A percentile compares a stretch with the other conserved stretches of the same genome.
These are phyloP conservation scores for Fusarium citri DNA, from an alignment of 2,329 filamentous ascomycete species.

Conservation along the genomic window DNA sequence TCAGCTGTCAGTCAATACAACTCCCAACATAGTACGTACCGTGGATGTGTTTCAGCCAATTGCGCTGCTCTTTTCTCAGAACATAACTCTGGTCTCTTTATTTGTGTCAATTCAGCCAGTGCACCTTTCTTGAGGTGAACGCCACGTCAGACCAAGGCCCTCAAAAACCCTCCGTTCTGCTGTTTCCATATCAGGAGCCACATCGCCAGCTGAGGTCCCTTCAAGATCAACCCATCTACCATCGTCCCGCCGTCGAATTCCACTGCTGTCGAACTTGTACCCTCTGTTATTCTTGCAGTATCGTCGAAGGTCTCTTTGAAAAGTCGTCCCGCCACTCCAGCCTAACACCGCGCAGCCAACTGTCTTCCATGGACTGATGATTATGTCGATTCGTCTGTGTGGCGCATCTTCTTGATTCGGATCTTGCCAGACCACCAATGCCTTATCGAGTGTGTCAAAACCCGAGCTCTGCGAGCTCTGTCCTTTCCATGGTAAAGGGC, in stretches of 20 bases:
- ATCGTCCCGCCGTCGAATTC: constrained; percentile 74
- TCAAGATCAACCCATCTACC: constrained; percentile 79
- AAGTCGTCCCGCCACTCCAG: constrained; percentile 91
- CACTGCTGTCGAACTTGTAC: constrained; percentile 93
- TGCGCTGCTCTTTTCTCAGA: background rate
- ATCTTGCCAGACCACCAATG: constrained; percentile 88
- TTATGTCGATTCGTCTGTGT: constrained; percentile 91
- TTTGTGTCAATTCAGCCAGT: constrained; percentile 63
- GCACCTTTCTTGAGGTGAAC: constrained; percentile 74
- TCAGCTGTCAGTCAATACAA: background rate
- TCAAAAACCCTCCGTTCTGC: constrained; percentile 86
- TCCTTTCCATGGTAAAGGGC: constrained; percentile 65
- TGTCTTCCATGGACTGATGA: constrained; percentile 88
- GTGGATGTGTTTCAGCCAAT: background rate
- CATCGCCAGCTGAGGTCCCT: constrained; percentile 56
- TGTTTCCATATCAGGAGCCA: constrained; percentile 72
- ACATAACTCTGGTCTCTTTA: background rate
- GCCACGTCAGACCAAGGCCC: constrained; percentile 76
- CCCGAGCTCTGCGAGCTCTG: constrained; percentile 61
- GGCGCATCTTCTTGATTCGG: constrained; percentile 47
- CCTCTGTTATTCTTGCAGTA: constrained; percentile 79
- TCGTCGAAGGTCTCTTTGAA: constrained; percentile 84
- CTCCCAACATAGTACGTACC: background rate
- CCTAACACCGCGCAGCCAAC: constrained; percentile 88
- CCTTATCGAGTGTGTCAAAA: constrained; percentile 92